Evolutionary conservation across 805 yeast genomes (phyloP), one percentile per base, ranked within the genome.

Genomic region (Teunomyces barrocoloradensis): DNA sequence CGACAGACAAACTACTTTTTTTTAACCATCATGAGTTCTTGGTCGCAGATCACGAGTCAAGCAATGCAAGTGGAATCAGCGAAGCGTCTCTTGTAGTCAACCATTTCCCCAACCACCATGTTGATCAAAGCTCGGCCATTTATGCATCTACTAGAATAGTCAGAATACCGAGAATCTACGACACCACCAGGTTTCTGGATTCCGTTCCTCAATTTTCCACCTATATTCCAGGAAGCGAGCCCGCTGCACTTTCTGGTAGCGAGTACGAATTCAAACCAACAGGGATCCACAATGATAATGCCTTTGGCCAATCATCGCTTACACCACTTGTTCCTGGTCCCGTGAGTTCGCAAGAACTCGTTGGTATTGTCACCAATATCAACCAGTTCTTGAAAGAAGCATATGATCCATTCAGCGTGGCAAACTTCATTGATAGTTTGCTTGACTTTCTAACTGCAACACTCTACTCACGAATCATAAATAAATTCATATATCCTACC

Each of bases 21-120:
- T 85, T 82, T 74, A 85, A 86, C 59, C 84, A 83, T 55, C 89
- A 85, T 57, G 91, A 85, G 59, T 82, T 69, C 56, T 54, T 77
- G 3, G 66, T 68, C 10, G 57, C 60, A 2, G 65, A 65, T 17
- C 72, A 73, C 60, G 44, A 48, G 20, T 49, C 55, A 11, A 43
- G 40, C 36, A 39, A 43, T 28, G 30, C 43, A 4, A 49, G 45
- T 11, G 63, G 27, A 13, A 43, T 34, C 12, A 64, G 35, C 37
- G 67, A 59, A 30, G 56, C 57, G 27, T 63, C 77, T 2, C 54
- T 82, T 9, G 77, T 80, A 17, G 62, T 82, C 7, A 84, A 84
- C 28, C 91, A 85, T 62, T 86, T 84, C 57, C 90, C 89, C 5
- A 82, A 84, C 53, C 66, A 74, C 3, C 75, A 82, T 58, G 74